A percentile compares a stretch with the other conserved stretches of the same genome.
Conservation (phyloP, 139 green algal genomes). For the Chlorokybus atmophyticus region DNA sequence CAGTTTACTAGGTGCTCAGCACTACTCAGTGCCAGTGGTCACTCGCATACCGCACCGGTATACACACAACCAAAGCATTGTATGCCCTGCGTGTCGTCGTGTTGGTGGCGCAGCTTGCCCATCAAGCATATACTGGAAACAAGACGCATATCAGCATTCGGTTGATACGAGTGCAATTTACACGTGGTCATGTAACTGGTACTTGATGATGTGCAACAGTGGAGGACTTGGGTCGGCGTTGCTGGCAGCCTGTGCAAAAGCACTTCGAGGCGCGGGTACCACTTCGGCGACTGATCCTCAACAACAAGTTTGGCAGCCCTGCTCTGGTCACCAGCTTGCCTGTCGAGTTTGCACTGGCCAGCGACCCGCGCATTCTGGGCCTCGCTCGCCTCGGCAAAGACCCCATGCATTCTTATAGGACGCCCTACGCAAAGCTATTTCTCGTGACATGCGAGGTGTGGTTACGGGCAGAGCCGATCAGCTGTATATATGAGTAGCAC, state of each 20-base stretch:
- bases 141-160: no score
- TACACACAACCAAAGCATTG: no score
- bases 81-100: no score
- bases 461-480: not conserved
- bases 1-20: no score
- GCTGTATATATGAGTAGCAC: not conserved
- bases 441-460: slow-evolving; percentile 27
- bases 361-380: not conserved
- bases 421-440: slow-evolving; percentile 50
- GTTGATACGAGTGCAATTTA: no score
- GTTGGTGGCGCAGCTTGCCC: no score
- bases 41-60: no score
- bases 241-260: no score
- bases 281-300: not conserved
- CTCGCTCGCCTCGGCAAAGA: slow-evolving; percentile 27
- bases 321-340: slow-evolving; percentile 12
- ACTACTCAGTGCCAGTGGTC: no score
- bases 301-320: not conserved
- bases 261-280: not conserved
- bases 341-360: not conserved
- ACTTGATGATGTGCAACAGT: no score
- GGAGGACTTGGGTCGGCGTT: not conserved
- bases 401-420: slow-evolving; percentile 62
- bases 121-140: no score
- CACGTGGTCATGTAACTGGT: no score